phyloP scores from a whole-genome alignment of 495 filamentous ascomycete species.

The Daldinia childiae region DNA sequence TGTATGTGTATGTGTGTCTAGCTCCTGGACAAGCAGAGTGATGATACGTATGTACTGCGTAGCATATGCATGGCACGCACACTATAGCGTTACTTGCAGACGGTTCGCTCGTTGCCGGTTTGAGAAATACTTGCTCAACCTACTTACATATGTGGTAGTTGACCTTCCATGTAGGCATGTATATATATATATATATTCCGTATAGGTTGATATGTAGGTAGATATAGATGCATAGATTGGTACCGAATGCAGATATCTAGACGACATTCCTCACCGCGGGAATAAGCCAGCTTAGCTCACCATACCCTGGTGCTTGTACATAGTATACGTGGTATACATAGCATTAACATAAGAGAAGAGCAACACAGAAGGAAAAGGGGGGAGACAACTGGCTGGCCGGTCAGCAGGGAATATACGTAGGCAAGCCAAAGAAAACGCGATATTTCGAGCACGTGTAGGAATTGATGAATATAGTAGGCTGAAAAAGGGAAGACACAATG shows the following conservation, averaged over 20 bases:
- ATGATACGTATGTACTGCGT: constrained; percentile 9
- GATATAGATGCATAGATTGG: not conserved
- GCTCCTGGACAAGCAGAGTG: not conserved
- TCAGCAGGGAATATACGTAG: not conserved
- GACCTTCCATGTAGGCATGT: not conserved
- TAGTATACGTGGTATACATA: not conserved
- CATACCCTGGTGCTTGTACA: not conserved
- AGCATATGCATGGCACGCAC: not conserved
- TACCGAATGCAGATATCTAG: not conserved
- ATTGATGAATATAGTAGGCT: constrained; percentile 14
- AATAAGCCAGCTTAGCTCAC: not conserved
- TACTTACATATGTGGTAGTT: not conserved
- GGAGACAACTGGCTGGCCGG: not conserved
- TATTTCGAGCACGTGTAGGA: constrained; percentile 21
- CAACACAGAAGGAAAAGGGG: not conserved
- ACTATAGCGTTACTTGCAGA: constrained; percentile 13
- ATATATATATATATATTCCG: not conserved
- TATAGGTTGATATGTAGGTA: not conserved
- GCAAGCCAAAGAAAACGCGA: constrained; percentile 23
- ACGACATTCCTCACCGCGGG: not conserved
- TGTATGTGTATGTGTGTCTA: not conserved
- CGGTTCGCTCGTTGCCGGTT: not conserved
- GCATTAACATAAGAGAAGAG: not conserved
- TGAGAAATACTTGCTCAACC: not conserved
- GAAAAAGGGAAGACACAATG: not conserved